A percentile compares a stretch with the other conserved stretches of the same genome.
Conservation (phyloP, 805 yeast species). For the Candida maris region DNA sequence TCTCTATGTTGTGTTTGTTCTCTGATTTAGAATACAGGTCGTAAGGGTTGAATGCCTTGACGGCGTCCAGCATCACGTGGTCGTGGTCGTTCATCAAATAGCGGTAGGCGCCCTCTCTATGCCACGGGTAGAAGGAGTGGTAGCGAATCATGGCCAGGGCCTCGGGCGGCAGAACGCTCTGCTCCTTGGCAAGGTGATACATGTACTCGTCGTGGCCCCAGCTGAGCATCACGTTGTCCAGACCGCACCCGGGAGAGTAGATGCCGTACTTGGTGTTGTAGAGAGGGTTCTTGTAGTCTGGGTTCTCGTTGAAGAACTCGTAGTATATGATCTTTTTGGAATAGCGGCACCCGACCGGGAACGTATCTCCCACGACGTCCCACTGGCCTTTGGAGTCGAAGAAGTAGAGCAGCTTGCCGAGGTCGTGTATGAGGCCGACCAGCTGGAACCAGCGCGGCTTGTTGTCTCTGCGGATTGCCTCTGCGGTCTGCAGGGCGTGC, state of each 20-base stretch:
- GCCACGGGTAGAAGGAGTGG: slow-evolving; percentile 77
- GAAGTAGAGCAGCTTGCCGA: slow-evolving; percentile 66
- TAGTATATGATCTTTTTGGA: slow-evolving; percentile 57
- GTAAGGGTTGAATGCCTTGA: slow-evolving; percentile 62
- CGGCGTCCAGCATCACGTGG: slow-evolving; percentile 56
- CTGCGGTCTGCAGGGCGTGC: slow-evolving; percentile 74
- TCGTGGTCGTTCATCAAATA: slow-evolving; percentile 65
- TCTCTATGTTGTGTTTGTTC: slow-evolving; percentile 42
- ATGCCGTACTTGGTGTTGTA: slow-evolving; percentile 66
- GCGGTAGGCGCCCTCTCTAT: slow-evolving; percentile 62
- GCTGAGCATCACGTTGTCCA: slow-evolving; percentile 65
- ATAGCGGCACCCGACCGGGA: slow-evolving; percentile 69
- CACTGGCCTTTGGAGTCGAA: slow-evolving; percentile 73
- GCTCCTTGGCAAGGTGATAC: slow-evolving; percentile 66
- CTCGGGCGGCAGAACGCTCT: slow-evolving; percentile 60
- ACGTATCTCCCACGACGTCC: slow-evolving; percentile 80
- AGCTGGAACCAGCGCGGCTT: slow-evolving; percentile 76
- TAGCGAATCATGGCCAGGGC: slow-evolving; percentile 72
- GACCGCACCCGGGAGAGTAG: slow-evolving; percentile 60
- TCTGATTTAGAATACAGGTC: slow-evolving; percentile 66
- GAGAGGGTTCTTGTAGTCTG: slow-evolving; percentile 59
- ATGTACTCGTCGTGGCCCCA: slow-evolving; percentile 83
- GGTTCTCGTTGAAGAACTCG: slow-evolving; percentile 56
- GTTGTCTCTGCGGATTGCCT: slow-evolving; percentile 62
- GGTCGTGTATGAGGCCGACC: slow-evolving; percentile 68